phyloP scores from a whole-genome alignment of 768 basidiomycete genomes.

The Pleurotus giganteus region DNA sequence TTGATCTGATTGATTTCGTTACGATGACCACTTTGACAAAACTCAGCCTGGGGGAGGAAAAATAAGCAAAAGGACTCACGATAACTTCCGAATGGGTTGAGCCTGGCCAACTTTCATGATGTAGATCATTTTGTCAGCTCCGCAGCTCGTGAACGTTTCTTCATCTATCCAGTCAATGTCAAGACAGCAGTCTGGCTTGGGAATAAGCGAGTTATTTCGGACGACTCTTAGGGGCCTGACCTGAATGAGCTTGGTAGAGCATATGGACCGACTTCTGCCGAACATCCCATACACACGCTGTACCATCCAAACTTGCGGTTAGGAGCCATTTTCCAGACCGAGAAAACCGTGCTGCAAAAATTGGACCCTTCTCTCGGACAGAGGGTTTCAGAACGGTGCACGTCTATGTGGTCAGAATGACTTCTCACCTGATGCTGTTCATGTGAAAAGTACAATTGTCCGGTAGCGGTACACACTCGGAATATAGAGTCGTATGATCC shows the following conservation, averaged over 20 bases:
- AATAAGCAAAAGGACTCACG: constrained; percentile 38
- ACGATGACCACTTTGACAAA: constrained; percentile 56
- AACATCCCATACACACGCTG: constrained; percentile 78
- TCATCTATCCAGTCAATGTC: constrained; percentile 81
- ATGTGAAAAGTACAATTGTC: constrained; percentile 62
- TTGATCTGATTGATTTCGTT: constrained; percentile 80
- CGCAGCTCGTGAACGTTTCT: constrained; percentile 67
- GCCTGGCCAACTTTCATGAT: constrained; percentile 54
- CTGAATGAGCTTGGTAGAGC: constrained; percentile 66
- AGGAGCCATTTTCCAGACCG: constrained; percentile 68
- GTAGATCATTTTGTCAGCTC: constrained; percentile 64
- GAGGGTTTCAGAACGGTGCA: constrained; percentile 2
- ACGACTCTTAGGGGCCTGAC: constrained; percentile 33
- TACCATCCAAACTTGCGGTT: constrained; percentile 77
- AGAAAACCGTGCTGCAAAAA: constrained; percentile 79
- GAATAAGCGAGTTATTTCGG: not conserved
- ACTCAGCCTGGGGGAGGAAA: not conserved
- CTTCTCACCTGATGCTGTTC: constrained; percentile 61
- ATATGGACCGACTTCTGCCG: constrained; percentile 54
- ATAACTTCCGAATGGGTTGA: constrained; percentile 58
- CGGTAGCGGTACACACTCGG: constrained; percentile 61
- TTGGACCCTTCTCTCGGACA: constrained; percentile 62
- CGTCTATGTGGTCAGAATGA: not conserved
- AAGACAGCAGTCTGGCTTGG: constrained; percentile 62
- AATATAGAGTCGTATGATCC: constrained; percentile 76